Evolutionary conservation across 306 rosid genomes (phyloP), one percentile per base, ranked within the genome.

Genomic region (Cucurbita moschata): DNA sequence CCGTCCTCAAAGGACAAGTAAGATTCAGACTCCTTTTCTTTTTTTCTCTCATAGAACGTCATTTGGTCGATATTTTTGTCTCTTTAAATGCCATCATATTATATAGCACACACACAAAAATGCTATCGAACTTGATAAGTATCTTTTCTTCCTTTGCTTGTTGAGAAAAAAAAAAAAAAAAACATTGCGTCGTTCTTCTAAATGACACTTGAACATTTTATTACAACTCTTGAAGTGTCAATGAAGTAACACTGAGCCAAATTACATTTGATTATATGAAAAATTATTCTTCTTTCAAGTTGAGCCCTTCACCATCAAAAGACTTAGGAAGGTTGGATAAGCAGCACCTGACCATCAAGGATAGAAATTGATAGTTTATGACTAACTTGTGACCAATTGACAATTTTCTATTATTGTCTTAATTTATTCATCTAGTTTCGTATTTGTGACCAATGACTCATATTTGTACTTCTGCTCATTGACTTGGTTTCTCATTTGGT

Each of bases 1-100:
- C 92, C 78, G 86, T 95, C 83, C 88, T 95, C 79, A 88, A 84
- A 82, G 97, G 91, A 79, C 97, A 95, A 87, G 99, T 95, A 86
- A 81, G 87, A 81, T 86, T 86, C 83, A 14, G 58, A 72, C 72
- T 72, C 75, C 49, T 63, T 72, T 87, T 81, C 21, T 14, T 66
- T 74, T 26, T 26, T 59, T 42, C 37, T 74, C 40, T 77, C 71
- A 21, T 14, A 49, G 64, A 64, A 50, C 75, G 64, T 19, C 73
- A 15, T 69, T 49, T 70, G 26, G 46, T 30, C 69, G 52, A 68
- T 47, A 69, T 82, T 71, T 64, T 50, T 77, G 47, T 55, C 81
- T 74, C 67, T n/a, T 66, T 69, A 55, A 77, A 69, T 35, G 59
- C 60, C 8, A 30, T 70, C 8, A 43, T 43, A 66, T 30, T 21